These are phyloP conservation scores for Potentilla sterilis DNA, from an alignment of 306 rosid genomes.

Conservation along the genomic window DNA sequence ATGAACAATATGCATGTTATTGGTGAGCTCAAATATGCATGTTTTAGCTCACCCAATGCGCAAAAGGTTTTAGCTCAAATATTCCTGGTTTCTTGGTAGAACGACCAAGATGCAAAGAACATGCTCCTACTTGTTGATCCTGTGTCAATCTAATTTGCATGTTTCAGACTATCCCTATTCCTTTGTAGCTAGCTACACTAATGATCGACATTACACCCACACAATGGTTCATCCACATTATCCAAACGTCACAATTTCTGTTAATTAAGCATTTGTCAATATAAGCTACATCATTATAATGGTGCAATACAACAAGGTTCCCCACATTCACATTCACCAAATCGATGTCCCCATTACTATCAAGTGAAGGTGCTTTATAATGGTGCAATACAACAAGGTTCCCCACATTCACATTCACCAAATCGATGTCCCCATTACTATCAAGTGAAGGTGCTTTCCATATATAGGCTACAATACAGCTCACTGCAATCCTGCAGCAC, in stretches of 20 bases:
- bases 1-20: too few species aligned
- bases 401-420: not conserved
- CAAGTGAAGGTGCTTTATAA: not conserved
- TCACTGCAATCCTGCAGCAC: constrained; percentile 5
- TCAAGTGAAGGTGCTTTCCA: not conserved
- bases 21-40: too few species aligned
- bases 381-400: not conserved
- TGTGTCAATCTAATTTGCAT: not conserved
- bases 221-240: not conserved
- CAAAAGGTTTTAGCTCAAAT: too few species aligned
- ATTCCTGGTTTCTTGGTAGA: not conserved
- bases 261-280: not conserved
- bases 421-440: not conserved
- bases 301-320: not conserved
- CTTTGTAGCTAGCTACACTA: not conserved
- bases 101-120: not conserved
- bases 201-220: not conserved
- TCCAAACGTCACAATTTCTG: not conserved
- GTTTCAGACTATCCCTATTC: not conserved
- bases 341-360: not conserved
- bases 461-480: not conserved
- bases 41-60: too few species aligned
- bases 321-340: not conserved
- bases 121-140: not conserved
- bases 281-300: not conserved